phyloP scores from a whole-genome alignment of 2,329 filamentous ascomycete genomes.

The Beauveria caledonica region DNA sequence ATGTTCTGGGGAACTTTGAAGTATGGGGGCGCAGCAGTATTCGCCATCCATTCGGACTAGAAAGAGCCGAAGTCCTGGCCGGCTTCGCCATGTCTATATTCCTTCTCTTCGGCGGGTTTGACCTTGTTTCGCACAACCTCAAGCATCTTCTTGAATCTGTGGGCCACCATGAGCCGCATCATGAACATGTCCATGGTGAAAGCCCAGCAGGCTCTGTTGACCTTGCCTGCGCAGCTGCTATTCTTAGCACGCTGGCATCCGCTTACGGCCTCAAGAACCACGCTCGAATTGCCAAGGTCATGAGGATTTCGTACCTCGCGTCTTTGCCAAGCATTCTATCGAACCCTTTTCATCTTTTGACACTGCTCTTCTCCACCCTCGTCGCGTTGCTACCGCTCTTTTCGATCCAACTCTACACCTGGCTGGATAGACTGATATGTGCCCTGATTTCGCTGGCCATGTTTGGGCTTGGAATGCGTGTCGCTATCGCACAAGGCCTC shows the following conservation, averaged over 20 bases:
- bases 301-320: conserved; percentile 77
- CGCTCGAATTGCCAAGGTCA: conserved; percentile 81
- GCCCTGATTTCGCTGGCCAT: conserved; percentile 76
- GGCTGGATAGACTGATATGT: conserved; percentile 77
- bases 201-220: conserved; percentile 73
- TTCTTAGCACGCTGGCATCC: conserved; percentile 74
- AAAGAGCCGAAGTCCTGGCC: conserved; percentile 86
- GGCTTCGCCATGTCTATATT: conserved; percentile 96
- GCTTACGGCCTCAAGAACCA: conserved; percentile 86
- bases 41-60: conserved; percentile 86
- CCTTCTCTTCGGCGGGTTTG: conserved; percentile 93
- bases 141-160: conserved; percentile 77
- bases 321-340: conserved; percentile 78
- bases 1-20: conserved; percentile 93
- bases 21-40: conserved; percentile 93
- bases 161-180: conserved; percentile 59
- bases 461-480: conserved; percentile 75
- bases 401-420: conserved; percentile 69
- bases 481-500: conserved; percentile 77
- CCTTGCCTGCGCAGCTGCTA: conserved; percentile 70
- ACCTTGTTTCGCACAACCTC: conserved; percentile 86
- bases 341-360: conserved; percentile 93
- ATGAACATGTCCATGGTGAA: conserved; percentile 55
- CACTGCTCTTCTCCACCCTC: conserved; percentile 74
- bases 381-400: conserved; percentile 77